Conservation (phyloP, 257 asterid genomes). For the Nicotiana benthamiana region DNA sequence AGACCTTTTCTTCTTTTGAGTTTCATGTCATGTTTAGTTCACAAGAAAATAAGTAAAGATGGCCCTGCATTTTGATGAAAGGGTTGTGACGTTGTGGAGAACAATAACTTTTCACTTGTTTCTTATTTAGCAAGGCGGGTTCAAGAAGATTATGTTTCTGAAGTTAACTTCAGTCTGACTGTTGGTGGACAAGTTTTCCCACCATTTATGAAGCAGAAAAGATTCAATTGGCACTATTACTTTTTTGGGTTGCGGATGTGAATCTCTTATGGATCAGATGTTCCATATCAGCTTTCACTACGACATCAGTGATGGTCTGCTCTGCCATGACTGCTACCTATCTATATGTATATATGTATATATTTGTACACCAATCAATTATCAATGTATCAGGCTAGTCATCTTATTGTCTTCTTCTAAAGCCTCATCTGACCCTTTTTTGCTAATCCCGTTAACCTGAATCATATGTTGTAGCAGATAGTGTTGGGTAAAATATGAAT, state of each 20-base stretch:
- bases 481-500: too few species aligned
- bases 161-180: background rate
- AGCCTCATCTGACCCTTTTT: too few species aligned
- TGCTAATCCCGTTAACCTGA: too few species aligned
- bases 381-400: background rate
- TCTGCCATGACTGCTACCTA: background rate
- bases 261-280: background rate
- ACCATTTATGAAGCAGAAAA: background rate
- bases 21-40: background rate
- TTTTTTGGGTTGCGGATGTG: background rate
- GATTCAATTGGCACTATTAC: background rate
- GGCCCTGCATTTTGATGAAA: background rate
- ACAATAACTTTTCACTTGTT: background rate
- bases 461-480: too few species aligned
- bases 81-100: background rate
- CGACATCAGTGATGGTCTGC: background rate
- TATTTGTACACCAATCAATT: background rate
- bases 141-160: background rate
- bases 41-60: background rate
- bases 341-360: background rate
- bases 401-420: background rate
- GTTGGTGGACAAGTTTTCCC: background rate
- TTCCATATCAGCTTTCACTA: background rate
- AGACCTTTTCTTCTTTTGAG: background rate
- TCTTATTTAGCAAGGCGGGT: background rate